Conservation (phyloP, 2,329 filamentous ascomycete genomes). For the Pezicula carpinea region DNA sequence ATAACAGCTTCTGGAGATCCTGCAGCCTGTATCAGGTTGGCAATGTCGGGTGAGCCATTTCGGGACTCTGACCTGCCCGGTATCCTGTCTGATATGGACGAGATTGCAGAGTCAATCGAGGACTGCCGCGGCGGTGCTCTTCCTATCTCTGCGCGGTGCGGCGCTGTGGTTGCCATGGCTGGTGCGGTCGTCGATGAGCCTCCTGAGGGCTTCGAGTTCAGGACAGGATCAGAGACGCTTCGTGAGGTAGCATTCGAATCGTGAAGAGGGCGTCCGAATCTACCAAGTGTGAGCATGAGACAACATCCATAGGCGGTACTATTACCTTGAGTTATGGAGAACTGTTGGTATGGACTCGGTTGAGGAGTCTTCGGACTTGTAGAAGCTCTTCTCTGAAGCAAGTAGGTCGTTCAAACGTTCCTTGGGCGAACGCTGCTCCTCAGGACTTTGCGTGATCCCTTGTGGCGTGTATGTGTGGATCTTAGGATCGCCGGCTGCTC, state of each 20-base stretch:
- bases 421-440: slow-evolving; percentile 25
- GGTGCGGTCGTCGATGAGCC: slow-evolving; percentile 15
- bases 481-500: slow-evolving; percentile 15
- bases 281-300: slow-evolving; percentile 8
- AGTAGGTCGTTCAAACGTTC: slow-evolving; percentile 30
- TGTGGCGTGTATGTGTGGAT: slow-evolving; percentile 10
- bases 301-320: neutral
- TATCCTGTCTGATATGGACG: slow-evolving; percentile 61
- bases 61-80: slow-evolving; percentile 46
- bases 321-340: slow-evolving; percentile 18
- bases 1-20: slow-evolving; percentile 89
- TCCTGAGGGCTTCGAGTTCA: slow-evolving; percentile 18
- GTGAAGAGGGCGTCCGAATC: slow-evolving; percentile 17
- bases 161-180: slow-evolving; percentile 24
- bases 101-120: slow-evolving; percentile 92
- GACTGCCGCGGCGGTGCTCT: slow-evolving; percentile 61
- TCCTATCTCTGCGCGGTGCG: slow-evolving; percentile 25
- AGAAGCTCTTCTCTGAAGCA: slow-evolving; percentile 30
- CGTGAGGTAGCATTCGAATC: slow-evolving; percentile 27
- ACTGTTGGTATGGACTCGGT: slow-evolving; percentile 12
- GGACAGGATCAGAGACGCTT: slow-evolving; percentile 29
- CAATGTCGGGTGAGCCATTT: slow-evolving; percentile 67
- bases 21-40: slow-evolving; percentile 72
- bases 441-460: slow-evolving; percentile 9
- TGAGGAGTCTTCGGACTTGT: slow-evolving; percentile 21